Conservation (phyloP, 768 basidiomycete genomes). For the Agaricus subrufescens region DNA sequence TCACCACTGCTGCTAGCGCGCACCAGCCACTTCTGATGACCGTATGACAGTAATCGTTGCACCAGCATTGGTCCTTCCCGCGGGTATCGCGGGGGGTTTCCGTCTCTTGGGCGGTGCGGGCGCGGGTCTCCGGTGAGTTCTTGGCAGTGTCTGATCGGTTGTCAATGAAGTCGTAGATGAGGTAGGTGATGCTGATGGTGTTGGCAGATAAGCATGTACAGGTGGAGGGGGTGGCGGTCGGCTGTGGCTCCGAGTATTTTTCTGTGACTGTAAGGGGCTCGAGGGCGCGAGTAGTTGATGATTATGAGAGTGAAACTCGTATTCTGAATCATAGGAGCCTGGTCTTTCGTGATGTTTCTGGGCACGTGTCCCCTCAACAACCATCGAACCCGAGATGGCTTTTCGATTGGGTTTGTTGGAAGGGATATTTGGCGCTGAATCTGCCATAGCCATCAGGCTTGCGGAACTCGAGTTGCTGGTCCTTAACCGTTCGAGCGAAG, state of each 20-base stretch:
- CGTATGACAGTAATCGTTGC: slow-evolving; percentile 58
- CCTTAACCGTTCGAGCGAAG: slow-evolving; percentile 24
- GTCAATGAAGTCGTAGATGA: slow-evolving; percentile 12
- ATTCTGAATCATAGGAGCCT: slow-evolving; percentile 2
- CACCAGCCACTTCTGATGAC: slow-evolving; percentile 27
- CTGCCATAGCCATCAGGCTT: slow-evolving; percentile 23
- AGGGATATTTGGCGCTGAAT: slow-evolving; percentile 19
- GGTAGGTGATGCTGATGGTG: slow-evolving; percentile 1
- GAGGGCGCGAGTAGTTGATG: slow-evolving; percentile 11
- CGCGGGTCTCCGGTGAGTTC: slow-evolving; percentile 40
- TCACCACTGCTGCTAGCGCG: neutral
- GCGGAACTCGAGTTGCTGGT: slow-evolving; percentile 36
- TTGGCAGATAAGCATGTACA: neutral
- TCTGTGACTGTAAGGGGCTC: slow-evolving; percentile 4
- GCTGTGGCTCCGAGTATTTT: slow-evolving; percentile 10
- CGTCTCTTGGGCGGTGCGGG: slow-evolving; percentile 66
- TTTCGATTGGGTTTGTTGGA: slow-evolving; percentile 8
- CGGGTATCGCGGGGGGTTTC: slow-evolving; percentile 69
- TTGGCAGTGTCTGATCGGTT: slow-evolving; percentile 13
- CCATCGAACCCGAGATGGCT: slow-evolving; percentile 9
- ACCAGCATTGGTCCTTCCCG: slow-evolving; percentile 42
- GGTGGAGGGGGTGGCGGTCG: slow-evolving; percentile 8
- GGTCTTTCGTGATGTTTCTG: slow-evolving; percentile 1
- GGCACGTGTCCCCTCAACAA: slow-evolving; percentile 4
- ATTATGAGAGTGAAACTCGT: slow-evolving; percentile 1